Evolutionary conservation across 768 basidiomycete species (phyloP), one percentile per base, ranked within the genome.

Genomic region (Pleurotus pulmonarius): DNA sequence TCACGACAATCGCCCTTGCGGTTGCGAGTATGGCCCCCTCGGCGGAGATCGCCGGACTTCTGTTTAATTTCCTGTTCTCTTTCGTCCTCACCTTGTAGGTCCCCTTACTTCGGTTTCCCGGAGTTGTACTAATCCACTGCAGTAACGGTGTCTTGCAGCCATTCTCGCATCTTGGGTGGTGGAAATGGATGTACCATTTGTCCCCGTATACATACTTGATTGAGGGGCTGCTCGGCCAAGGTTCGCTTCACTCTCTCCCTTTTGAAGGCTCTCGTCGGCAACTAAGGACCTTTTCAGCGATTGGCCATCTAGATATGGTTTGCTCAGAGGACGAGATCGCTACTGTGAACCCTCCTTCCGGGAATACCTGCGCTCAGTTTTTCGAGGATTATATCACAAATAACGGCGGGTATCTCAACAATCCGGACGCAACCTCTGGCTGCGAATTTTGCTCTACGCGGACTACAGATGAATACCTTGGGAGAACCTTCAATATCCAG

Each of bases 391-490:
- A 77, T 69, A 82, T 86, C 13, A 56, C 66, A 0, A 44, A 60
- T 1, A 71, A 75, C 3, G 82, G 87, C 0, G 87, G 87, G 5
- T 85, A 84, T 59, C 67, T 90, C 24, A 62, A 72, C 20, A 79
- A 87, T 60, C 75, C 81, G 1, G 65, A 76, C 15, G 81, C 84
- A 2, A 78, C 80, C 0, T 57, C 68, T n/a, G 67, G 63, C 43
- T 90, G 87, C 64, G 56, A 73, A 18, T 87, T 81, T 68, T 93
- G 91, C 63, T 68, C 83, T 3, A 73, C 76, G 38, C 65, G 73
- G n/a, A 77, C 76, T 0, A 83, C 87, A 0, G 85, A 91, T 65
- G 66, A 76, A 41, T 91, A 81, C 72, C 69, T 89, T 38, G 64
- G 59, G 18, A 44, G 46, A 0, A 70, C 61, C 51, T 84, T 86